Base-by-base conservation (phyloP, 148 eudicot species). In the Talinum fruticosum region DNA sequence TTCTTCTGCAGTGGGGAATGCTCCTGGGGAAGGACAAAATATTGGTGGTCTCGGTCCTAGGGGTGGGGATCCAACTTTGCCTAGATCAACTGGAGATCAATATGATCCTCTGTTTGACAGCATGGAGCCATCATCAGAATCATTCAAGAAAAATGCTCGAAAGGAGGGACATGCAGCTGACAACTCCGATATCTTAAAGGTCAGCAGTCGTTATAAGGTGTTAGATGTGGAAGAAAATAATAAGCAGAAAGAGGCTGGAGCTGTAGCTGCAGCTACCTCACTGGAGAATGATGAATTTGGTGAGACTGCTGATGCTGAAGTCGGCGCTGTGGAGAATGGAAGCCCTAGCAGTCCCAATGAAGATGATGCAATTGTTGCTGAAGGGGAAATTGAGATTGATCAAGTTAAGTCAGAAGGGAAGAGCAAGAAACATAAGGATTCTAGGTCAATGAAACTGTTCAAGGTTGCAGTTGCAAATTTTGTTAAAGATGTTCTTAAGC, bases 21-120 rank as follows among this genome's bases (percentile, higher is more conserved):
- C 72, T 79, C 81, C 86, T 34, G 77, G 54, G 26, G 90, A 87
- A 75, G 89, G 79, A 38, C 89, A 79, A 44, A 68, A 71, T 19
- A 72, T 65, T 51, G 86, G 84, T 57, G 74, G 62, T 70, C 57
- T 76, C 83, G 85, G 82, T 79, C 79, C 65, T 10, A 73, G 73
- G 82, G 71, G 86, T 67, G 86, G 78, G 72, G 87, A 78, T 28
- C 76, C 82, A 51, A 62, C 68, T 61, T 74, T 85, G 74, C 85
- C 87, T 16, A 86, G 33, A 75, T 87, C 88, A 30, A 85, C 80
- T 72, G 87, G 88, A 79, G 88, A 87, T 66, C 94, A 93, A 83
- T 96, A 96, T 87, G 99, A 96, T 82, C 99, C 99, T 76, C 84
- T 92, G 62, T 92, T 83, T 82, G 99, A 95, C 84, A 92, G 97